Evolutionary conservation across 805 yeast species (phyloP), one percentile per base, ranked within the genome.

Genomic region (Komagataella pastoris): DNA sequence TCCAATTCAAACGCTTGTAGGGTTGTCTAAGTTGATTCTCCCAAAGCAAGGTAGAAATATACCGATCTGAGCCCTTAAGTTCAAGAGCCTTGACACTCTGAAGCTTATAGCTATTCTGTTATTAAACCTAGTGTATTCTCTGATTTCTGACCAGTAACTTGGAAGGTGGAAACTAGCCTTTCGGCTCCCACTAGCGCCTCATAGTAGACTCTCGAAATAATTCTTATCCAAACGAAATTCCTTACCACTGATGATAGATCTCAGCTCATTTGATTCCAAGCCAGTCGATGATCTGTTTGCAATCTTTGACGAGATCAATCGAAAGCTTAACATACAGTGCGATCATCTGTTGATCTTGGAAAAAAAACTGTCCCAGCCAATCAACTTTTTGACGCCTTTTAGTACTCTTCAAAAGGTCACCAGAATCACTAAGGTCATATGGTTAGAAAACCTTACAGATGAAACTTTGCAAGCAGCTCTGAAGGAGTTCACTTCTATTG

Each of bases 301-400:
- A 3, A 52, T 52, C 5, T 54, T 54, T 21, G 48, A 47, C 36
- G 43, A 47, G 8, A 47, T 52, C 30, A 44, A 14, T 17, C 36
- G 21, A 7, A 17, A 36, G 50, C 43, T 46, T 10, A 18, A 43
- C 36, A 46, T 19, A 19, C 23, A 40, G 7, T 17, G 50, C 17
- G 53, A 51, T 17, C 58, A 56, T 48, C 49, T 56, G 17, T 40
- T 56, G 21, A 45, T 56, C 24, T 48, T 56, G 7, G 52, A 65
- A 46, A 58, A 54, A 46, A 48, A 55, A 17, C 49, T 65, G 12
- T 58, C 64, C 12, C 56, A 58, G 17, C 49, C 53, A 8, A 56
- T 66, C 24, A 62, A 66, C 52, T 54, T 56, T 17, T 50, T 66
- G 46, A 58, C 67, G 4, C 53, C 56, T 12, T 65, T 66, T 53